Percentiles rank a stretch among this genome's conserved stretches.
Evolutionary conservation across 176 grass and related monocot species (phyloP).

Genomic region (Juncus effusus): DNA sequence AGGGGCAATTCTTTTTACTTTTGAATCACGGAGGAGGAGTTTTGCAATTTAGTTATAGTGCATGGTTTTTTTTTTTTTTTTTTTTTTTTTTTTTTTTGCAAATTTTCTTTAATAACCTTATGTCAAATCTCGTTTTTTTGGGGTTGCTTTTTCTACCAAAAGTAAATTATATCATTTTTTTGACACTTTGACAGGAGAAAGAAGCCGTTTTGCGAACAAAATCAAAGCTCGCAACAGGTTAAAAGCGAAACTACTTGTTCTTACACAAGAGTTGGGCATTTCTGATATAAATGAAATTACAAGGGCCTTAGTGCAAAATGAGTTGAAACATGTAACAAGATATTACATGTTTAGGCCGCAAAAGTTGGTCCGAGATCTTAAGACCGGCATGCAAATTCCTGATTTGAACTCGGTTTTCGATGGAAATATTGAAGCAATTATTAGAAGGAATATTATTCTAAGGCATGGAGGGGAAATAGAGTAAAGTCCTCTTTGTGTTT

Average conservation of each 20-base stretch:
- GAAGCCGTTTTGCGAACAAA: slow-evolving; percentile 84
- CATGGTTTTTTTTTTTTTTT: neutral
- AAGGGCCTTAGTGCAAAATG: slow-evolving; percentile 33
- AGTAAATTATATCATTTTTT: neutral
- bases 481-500: neutral
- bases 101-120: neutral
- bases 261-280: slow-evolving; percentile 38
- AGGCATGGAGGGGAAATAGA: slow-evolving; percentile 36
- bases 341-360: slow-evolving; percentile 61
- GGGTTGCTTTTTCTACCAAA: too few relatives aligned
- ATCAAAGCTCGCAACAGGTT: slow-evolving; percentile 66
- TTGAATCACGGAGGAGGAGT: too few relatives aligned
- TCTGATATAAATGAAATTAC: slow-evolving; percentile 34
- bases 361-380: slow-evolving; percentile 65
- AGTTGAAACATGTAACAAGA: slow-evolving; percentile 42
- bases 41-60: neutral
- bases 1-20: too few relatives aligned
- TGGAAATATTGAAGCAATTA: slow-evolving; percentile 67
- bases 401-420: slow-evolving; percentile 60
- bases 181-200: slow-evolving; percentile 54
- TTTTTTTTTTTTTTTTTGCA: neutral
- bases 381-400: slow-evolving; percentile 61
- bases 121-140: neutral
- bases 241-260: slow-evolving; percentile 77
- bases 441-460: slow-evolving; percentile 51